Evolutionary conservation across 495 filamentous ascomycete genomes (phyloP).

Genomic region (Aspergillus biplanus): DNA sequence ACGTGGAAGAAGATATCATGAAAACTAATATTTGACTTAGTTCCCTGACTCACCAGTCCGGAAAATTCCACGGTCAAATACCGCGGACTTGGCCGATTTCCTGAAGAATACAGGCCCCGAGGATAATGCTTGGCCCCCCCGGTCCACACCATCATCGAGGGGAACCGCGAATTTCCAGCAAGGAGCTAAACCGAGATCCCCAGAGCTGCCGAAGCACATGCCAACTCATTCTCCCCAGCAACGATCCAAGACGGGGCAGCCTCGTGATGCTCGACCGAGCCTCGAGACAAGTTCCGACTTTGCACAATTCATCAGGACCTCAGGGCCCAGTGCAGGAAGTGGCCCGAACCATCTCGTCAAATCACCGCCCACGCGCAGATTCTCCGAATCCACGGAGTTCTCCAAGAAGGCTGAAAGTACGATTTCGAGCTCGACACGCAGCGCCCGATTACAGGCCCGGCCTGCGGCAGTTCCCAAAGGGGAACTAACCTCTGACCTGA

Average conservation of each 20-base stretch:
- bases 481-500: slow-evolving; percentile 78
- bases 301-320: slow-evolving; percentile 72
- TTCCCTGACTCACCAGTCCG: slow-evolving; percentile 48
- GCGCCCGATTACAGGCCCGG: slow-evolving; percentile 66
- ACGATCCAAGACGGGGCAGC: slow-evolving; percentile 46
- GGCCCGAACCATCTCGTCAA: slow-evolving; percentile 8
- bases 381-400: slow-evolving; percentile 26
- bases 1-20: not conserved
- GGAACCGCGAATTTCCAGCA: slow-evolving; percentile 23
- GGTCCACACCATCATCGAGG: slow-evolving; percentile 32
- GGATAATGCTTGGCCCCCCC: slow-evolving; percentile 25
- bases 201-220: slow-evolving; percentile 32
- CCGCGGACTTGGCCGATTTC: slow-evolving; percentile 42
- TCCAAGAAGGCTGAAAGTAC: slow-evolving; percentile 31
- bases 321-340: slow-evolving; percentile 43
- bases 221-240: slow-evolving; percentile 34
- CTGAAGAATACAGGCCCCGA: slow-evolving; percentile 40
- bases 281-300: slow-evolving; percentile 73
- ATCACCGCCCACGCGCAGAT: slow-evolving; percentile 17
- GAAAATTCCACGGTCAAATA: slow-evolving; percentile 37
- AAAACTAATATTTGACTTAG: slow-evolving; percentile 24
- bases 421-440: slow-evolving; percentile 28
- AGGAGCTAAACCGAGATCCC: slow-evolving; percentile 27
- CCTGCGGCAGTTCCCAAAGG: slow-evolving; percentile 63
- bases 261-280: slow-evolving; percentile 68